Evolutionary conservation across 805 yeast genomes (phyloP).

Genomic region (Scheffersomyces coipomensis): DNA sequence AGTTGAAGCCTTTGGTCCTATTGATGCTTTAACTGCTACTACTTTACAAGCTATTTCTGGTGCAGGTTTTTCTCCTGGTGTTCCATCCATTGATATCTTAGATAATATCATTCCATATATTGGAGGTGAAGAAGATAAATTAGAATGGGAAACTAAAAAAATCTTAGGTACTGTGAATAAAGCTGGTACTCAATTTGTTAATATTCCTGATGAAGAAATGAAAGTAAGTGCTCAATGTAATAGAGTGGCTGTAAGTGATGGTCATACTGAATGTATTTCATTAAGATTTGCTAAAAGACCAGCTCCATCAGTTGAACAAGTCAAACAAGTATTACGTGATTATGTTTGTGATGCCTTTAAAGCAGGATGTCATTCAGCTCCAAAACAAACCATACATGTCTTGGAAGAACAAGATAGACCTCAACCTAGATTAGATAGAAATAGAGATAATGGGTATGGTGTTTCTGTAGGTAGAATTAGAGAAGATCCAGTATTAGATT

Average conservation of each 20-base stretch:
- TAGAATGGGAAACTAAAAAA: conserved; percentile 97
- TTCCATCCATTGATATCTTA: conserved; percentile 88
- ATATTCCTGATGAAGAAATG: conserved; percentile 66
- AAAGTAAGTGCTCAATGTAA: conserved; percentile 95
- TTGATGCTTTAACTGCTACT: conserved; percentile 81
- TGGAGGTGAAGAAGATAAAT: conserved; percentile 96
- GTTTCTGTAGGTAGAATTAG: conserved; percentile 94
- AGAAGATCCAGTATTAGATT: conserved; percentile 89
- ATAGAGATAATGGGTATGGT: conserved; percentile 90
- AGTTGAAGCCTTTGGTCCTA: conserved; percentile 85
- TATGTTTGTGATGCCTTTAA: conserved; percentile 81
- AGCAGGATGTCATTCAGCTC: conserved; percentile 88
- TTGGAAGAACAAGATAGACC: conserved; percentile 92
- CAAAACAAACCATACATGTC: conserved; percentile 87
- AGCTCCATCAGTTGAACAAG: conserved; percentile 80
- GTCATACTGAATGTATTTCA: conserved; percentile 95
- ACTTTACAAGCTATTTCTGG: conserved; percentile 98
- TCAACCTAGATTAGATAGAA: conserved; percentile 95
- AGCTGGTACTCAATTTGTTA: conserved; percentile 53
- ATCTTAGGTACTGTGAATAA: conserved; percentile 69
- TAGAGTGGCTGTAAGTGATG: conserved; percentile 95
- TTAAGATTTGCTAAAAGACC: conserved; percentile 78
- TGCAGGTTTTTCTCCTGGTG: conserved; percentile 98
- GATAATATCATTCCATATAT: conserved; percentile 95
- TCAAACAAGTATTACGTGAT: conserved; percentile 65